Percentiles rank a stretch among this genome's conserved stretches.
phyloP scores from a whole-genome alignment of 345 rosid species.

The Trapa bicornis region DNA sequence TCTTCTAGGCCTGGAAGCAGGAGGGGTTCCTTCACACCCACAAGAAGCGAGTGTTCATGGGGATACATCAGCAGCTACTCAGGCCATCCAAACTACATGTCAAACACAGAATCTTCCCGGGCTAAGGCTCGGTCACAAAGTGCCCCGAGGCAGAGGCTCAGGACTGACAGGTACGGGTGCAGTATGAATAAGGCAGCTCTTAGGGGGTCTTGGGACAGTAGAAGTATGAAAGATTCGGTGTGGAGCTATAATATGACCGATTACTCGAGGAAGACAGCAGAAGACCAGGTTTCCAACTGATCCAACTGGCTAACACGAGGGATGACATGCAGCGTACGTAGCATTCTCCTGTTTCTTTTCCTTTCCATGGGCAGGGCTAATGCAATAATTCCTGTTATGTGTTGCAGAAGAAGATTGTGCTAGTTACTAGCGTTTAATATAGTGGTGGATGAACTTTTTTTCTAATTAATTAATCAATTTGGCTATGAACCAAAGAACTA shows the following conservation, averaged over 20 bases:
- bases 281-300: slow-evolving; percentile 20
- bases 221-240: slow-evolving; percentile 26
- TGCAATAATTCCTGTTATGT: too few relatives aligned
- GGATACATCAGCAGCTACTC: slow-evolving; percentile 47
- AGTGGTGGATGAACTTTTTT: too few relatives aligned
- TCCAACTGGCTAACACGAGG: slow-evolving; percentile 17
- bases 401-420: too few relatives aligned
- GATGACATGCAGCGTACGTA: too few relatives aligned
- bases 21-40: slow-evolving; percentile 69
- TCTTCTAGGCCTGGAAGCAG: slow-evolving; percentile 59
- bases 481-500: too few relatives aligned
- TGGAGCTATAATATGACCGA: slow-evolving; percentile 25
- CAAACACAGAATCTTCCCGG: slow-evolving; percentile 74
- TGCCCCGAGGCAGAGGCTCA: slow-evolving; percentile 87
- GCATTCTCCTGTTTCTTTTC: too few relatives aligned
- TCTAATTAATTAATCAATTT: too few relatives aligned
- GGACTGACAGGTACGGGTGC: slow-evolving; percentile 36
- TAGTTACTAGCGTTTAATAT: too few relatives aligned
- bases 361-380: too few relatives aligned
- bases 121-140: slow-evolving; percentile 79
- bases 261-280: slow-evolving; percentile 23
- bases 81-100: slow-evolving; percentile 81
- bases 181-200: slow-evolving; percentile 20
- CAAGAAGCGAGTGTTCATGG: slow-evolving; percentile 67
- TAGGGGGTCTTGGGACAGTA: slow-evolving; percentile 36